Evolutionary conservation across 176 grass and related monocot species (phyloP).

Genomic region (Canna indica): DNA sequence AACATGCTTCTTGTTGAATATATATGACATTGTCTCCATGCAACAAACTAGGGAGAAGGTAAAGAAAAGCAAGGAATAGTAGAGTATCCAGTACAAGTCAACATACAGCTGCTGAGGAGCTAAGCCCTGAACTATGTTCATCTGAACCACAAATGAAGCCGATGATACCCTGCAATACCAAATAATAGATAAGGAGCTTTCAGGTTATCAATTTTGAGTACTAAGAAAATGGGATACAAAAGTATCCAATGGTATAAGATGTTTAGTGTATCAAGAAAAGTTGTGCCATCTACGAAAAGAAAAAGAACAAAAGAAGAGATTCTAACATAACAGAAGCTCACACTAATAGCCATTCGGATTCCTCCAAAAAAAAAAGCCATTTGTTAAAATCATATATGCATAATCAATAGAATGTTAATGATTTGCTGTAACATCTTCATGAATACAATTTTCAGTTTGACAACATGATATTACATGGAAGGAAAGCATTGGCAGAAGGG

Average conservation of each 20-base stretch:
- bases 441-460: too few relatives aligned
- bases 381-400: too few relatives aligned
- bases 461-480: too few relatives aligned
- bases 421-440: too few relatives aligned
- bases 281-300: background rate
- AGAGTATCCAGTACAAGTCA: background rate
- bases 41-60: background rate
- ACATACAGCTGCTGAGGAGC: conserved; percentile 93
- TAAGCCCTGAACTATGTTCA: conserved; percentile 93
- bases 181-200: background rate
- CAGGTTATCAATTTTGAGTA: background rate
- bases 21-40: background rate
- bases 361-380: too few relatives aligned
- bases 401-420: too few relatives aligned
- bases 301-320: background rate
- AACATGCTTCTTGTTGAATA: background rate
- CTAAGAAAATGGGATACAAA: background rate
- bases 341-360: too few relatives aligned
- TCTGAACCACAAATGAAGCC: conserved; percentile 83
- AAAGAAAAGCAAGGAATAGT: background rate
- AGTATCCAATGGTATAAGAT: background rate
- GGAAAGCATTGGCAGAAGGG: too few relatives aligned
- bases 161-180: conserved; percentile 51
- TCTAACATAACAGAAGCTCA: background rate
- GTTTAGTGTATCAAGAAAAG: background rate